These are phyloP conservation scores for Zelonia costaricensis DNA, from an alignment of 208 protist species.

Conservation along the genomic window DNA sequence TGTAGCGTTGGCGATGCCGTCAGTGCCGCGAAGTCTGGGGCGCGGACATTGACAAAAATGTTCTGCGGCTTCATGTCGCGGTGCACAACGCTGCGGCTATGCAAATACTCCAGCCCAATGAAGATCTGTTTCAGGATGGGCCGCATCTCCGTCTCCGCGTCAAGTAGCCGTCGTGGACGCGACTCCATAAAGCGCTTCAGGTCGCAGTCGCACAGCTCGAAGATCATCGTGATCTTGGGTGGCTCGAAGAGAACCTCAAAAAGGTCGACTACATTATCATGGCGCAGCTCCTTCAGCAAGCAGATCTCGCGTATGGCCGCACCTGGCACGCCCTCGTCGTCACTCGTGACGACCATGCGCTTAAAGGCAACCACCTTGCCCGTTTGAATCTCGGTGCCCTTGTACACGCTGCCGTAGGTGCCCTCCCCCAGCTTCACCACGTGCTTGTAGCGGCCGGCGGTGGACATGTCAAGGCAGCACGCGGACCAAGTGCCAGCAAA, in stretches of 20 bases:
- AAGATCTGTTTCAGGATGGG: constrained; percentile 83
- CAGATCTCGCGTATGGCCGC: constrained; percentile 93
- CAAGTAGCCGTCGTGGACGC: constrained; percentile 30
- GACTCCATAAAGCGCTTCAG: constrained; percentile 96
- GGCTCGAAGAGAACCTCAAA: constrained; percentile 96
- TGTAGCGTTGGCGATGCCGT: constrained; percentile 16
- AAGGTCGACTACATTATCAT: constrained; percentile 94
- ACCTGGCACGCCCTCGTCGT: constrained; percentile 91
- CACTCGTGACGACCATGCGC: constrained; percentile 79
- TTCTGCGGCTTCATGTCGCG: constrained; percentile 93
- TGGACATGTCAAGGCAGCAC: constrained; percentile 51
- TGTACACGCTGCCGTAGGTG: constrained; percentile 98
- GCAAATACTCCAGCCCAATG: constrained; percentile 71
- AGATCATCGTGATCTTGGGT: constrained; percentile 97
- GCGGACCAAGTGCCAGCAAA: too few relatives aligned
- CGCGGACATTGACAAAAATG: constrained; percentile 74
- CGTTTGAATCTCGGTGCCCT: constrained; percentile 87
- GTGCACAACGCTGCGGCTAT: constrained; percentile 81
- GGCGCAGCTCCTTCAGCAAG: constrained; percentile 95
- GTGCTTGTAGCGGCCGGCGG: constrained; percentile 83
- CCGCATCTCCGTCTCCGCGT: constrained; percentile 53
- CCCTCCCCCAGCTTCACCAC: constrained; percentile 97
- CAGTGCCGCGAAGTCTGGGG: constrained; percentile 27
- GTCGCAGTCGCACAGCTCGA: constrained; percentile 97
- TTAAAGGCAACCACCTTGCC: constrained; percentile 88